Conservation (phyloP, 2,329 filamentous ascomycete genomes). For the Apiospora rasikravindrae region DNA sequence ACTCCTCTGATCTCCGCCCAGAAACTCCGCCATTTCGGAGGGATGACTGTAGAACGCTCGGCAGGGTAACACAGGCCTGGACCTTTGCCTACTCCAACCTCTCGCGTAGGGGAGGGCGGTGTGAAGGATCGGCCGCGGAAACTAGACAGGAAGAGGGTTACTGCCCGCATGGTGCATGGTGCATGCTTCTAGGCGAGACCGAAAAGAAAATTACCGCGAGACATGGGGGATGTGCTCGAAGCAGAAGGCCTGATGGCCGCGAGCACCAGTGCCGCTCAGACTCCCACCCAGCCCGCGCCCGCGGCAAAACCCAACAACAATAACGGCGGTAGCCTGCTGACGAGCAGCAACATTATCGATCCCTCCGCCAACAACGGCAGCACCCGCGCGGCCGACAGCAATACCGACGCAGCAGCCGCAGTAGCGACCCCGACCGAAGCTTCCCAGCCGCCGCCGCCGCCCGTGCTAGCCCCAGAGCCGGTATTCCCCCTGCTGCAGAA, state of each 20-base stretch:
- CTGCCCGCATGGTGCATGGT: background rate
- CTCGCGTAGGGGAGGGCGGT: slow-evolving; percentile 1
- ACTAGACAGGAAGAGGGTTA: slow-evolving; percentile 2
- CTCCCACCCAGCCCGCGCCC: background rate
- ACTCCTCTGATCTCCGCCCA: slow-evolving; percentile 7
- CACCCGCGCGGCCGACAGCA: slow-evolving; percentile 17
- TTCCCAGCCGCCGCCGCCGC: slow-evolving; percentile 2
- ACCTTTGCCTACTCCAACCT: background rate
- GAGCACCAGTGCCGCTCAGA: slow-evolving; percentile 1
- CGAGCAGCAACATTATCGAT: background rate
- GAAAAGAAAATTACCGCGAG: background rate
- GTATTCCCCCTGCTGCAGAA: slow-evolving; percentile 49
- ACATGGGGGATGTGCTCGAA: slow-evolving; percentile 17
- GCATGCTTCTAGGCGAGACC: background rate
- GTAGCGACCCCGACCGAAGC: slow-evolving; percentile 2
- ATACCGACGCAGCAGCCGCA: background rate
- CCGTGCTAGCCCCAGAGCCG: slow-evolving; percentile 28
- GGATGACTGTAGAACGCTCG: background rate
- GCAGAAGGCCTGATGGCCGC: slow-evolving; percentile 16
- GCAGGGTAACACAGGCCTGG: slow-evolving; percentile 6
- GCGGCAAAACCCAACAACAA: background rate
- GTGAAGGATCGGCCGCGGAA: slow-evolving; percentile 3
- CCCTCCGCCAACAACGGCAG: slow-evolving; percentile 24
- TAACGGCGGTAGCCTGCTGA: background rate
- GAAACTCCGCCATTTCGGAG: slow-evolving; percentile 2